Evolutionary conservation across 371 early-diverging fungal species (phyloP).

Genomic region (Coemansia sp.): DNA sequence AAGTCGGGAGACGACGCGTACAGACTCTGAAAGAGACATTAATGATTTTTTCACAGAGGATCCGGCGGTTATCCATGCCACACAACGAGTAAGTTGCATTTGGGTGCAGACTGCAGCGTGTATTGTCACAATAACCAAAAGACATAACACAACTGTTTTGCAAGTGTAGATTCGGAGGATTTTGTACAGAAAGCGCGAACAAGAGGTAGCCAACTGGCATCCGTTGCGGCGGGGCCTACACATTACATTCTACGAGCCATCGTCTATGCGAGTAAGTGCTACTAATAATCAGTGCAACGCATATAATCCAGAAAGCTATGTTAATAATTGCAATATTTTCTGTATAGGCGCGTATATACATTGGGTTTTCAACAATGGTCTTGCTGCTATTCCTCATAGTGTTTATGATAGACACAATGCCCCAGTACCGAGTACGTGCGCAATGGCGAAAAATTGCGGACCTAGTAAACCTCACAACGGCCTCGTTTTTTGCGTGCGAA

Average conservation of each 20-base stretch:
- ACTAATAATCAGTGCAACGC: background rate
- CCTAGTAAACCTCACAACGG: constrained; percentile 34
- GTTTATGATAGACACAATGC: constrained; percentile 48
- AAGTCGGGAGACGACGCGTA: background rate
- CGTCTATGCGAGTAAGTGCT: constrained; percentile 34
- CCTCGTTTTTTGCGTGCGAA: constrained; percentile 35
- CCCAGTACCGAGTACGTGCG: constrained; percentile 34
- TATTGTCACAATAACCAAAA: too few species aligned
- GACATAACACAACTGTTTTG: too few species aligned
- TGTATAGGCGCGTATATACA: constrained; percentile 37
- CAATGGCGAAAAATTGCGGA: constrained; percentile 34
- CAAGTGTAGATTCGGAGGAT: constrained; percentile 34
- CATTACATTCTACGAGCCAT: constrained; percentile 44
- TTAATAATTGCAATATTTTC: background rate
- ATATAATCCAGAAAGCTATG: background rate
- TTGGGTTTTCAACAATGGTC: constrained; percentile 30
- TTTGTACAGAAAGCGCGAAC: constrained; percentile 26
- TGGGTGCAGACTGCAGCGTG: too few species aligned
- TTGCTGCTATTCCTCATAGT: constrained; percentile 47
- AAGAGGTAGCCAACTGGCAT: constrained; percentile 30
- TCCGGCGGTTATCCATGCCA: constrained; percentile 17
- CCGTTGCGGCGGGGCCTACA: constrained; percentile 27
- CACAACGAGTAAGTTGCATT: constrained; percentile 16
- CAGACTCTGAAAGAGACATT: constrained; percentile 7
- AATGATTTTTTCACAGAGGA: constrained; percentile 42